phyloP scores from a whole-genome alignment of 1,284 basidiomycete species.

The Hymenochaete sp. region DNA sequence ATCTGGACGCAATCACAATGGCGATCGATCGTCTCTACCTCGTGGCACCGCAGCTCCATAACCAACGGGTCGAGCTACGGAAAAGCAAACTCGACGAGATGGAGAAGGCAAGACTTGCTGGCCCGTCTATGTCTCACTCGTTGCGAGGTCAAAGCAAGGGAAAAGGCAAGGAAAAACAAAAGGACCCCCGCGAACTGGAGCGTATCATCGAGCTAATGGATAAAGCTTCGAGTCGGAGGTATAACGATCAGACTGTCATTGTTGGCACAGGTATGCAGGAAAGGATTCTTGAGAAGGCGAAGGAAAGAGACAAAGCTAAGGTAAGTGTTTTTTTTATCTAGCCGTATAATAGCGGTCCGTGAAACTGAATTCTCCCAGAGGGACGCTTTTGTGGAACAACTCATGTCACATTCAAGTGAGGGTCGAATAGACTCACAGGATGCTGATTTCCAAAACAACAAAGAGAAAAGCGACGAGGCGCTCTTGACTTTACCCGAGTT shows the following conservation, averaged over 20 bases:
- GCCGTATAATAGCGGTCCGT: constrained; percentile 2
- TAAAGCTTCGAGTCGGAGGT: constrained; percentile 57
- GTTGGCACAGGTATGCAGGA: constrained; percentile 50
- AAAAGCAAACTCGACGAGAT: constrained; percentile 54
- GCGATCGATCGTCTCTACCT: constrained; percentile 82
- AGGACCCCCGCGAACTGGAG: constrained; percentile 53
- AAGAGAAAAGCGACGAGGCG: constrained; percentile 18
- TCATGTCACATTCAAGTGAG: constrained; percentile 56
- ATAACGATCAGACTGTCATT: constrained; percentile 60
- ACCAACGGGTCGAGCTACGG: constrained; percentile 80
- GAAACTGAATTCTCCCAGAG: constrained; percentile 34
- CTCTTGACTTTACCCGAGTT: constrained; percentile 23
- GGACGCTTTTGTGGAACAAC: constrained; percentile 61
- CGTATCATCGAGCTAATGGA: constrained; percentile 62
- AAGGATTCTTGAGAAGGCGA: constrained; percentile 42
- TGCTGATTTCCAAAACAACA: constrained; percentile 35
- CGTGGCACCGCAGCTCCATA: constrained; percentile 75
- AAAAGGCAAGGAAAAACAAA: constrained; percentile 30
- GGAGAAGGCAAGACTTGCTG: constrained; percentile 45
- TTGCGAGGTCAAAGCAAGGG: constrained; percentile 36
- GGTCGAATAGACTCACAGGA: constrained; percentile 68
- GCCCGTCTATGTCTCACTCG: constrained; percentile 22
- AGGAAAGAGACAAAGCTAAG: constrained; percentile 50
- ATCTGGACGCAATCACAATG: constrained; percentile 73
- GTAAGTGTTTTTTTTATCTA: constrained; percentile 28